phyloP scores from a whole-genome alignment of 345 rosid genomes.

The Geranium rotundifolium region DNA sequence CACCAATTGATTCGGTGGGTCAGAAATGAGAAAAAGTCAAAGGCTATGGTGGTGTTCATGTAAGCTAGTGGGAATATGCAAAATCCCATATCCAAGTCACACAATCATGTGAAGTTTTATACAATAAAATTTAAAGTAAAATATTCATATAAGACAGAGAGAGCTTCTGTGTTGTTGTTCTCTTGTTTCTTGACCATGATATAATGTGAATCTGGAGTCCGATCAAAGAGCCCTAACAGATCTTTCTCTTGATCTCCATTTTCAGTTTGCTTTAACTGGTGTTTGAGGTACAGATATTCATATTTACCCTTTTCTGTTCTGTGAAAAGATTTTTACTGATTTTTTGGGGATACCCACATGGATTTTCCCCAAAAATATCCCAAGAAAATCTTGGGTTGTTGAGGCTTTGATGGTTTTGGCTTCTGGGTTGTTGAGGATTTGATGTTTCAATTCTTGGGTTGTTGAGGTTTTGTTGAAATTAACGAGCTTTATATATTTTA shows the following conservation, averaged over 20 bases:
- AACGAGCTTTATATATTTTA: background rate
- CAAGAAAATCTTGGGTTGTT: background rate
- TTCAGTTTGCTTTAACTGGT: background rate
- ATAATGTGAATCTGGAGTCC: background rate
- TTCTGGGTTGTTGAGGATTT: background rate
- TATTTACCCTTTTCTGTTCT: background rate
- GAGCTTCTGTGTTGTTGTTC: background rate
- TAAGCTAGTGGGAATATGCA: background rate
- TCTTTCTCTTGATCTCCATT: background rate
- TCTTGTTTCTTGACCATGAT: background rate
- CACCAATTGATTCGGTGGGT: background rate
- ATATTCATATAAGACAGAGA: no score
- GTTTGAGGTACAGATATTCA: background rate
- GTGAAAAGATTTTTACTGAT: background rate
- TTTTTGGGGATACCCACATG: background rate
- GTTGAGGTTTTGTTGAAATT: background rate
- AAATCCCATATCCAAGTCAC: background rate
- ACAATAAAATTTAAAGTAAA: no score
- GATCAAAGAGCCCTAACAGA: background rate
- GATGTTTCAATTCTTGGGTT: background rate
- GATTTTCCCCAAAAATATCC: background rate
- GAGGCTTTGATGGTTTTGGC: background rate
- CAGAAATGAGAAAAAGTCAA: background rate
- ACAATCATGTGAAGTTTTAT: background rate
- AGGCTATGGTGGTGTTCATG: constrained; percentile 3